Conservation (phyloP, 208 protist species). For the Acanthamoeba triangularis region DNA sequence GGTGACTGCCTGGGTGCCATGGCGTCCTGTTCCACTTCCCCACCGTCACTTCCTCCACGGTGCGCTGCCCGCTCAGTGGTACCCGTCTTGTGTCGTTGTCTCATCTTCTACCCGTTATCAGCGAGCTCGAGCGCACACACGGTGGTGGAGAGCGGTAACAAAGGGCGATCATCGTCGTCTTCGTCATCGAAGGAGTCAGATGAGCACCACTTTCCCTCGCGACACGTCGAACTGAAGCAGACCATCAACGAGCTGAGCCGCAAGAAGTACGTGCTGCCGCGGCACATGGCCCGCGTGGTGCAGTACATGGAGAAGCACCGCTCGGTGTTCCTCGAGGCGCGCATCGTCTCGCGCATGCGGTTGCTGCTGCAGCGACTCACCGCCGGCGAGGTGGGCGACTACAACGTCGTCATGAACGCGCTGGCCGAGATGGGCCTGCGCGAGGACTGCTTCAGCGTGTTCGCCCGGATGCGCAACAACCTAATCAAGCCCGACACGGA, state of each 20-base stretch:
- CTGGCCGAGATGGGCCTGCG: conserved; percentile 34
- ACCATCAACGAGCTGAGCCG: conserved; percentile 56
- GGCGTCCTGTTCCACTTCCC: too few species aligned
- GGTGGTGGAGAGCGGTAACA: neutral
- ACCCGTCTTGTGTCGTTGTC: neutral
- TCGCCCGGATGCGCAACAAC: neutral
- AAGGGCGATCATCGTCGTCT: too few species aligned
- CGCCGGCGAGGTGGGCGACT: conserved; percentile 2
- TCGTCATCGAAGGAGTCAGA: neutral
- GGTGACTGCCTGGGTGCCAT: too few species aligned
- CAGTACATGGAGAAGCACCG: conserved; percentile 43
- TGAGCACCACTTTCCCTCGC: neutral
- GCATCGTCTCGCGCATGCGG: neutral
- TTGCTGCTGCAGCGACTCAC: conserved; percentile 23
- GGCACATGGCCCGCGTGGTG: conserved; percentile 17
- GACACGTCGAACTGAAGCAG: conserved; percentile 44
- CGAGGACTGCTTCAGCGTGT: conserved; percentile 49
- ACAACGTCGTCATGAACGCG: conserved; percentile 26
- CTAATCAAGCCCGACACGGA: neutral
- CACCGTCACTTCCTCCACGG: neutral
- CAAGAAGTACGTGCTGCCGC: conserved; percentile 30
- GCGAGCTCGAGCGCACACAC: neutral
- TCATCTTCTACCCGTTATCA: neutral
- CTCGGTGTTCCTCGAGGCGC: conserved; percentile 29
- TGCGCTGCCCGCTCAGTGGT: neutral